Percentiles rank a stretch among this genome's conserved stretches.
Evolutionary conservation across 192 early-diverging fungal species (phyloP).

Genomic region (Backusella mclennaniae): DNA sequence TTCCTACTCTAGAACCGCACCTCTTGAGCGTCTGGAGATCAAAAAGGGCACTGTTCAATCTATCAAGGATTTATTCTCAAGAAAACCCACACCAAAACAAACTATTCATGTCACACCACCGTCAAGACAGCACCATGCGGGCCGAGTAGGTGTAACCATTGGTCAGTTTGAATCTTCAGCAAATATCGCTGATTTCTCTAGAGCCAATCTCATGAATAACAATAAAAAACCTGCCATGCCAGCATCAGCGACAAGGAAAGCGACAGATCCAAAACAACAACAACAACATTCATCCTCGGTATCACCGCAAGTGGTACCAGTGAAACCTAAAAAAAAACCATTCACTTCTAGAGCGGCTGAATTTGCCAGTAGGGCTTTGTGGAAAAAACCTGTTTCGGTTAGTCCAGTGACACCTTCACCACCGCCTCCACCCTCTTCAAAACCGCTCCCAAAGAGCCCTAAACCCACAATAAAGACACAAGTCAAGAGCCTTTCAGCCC

Average conservation of each 20-base stretch:
- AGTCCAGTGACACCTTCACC: conserved; percentile 1
- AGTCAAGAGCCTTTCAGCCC: conserved; percentile 11
- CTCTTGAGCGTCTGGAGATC: conserved; percentile 1
- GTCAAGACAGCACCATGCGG: background rate
- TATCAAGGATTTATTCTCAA: conserved; percentile 19
- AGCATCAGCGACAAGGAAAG: background rate
- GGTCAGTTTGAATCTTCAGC: background rate
- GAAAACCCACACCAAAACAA: background rate
- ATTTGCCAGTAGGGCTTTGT: conserved; percentile 15
- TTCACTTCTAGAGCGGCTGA: background rate
- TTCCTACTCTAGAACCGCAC: background rate
- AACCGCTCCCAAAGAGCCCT: conserved; percentile 10
- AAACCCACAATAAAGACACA: conserved; percentile 6
- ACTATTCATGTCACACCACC: background rate
- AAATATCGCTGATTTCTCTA: background rate
- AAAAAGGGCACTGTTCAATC: conserved; percentile 24
- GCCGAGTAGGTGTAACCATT: background rate
- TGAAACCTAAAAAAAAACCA: background rate
- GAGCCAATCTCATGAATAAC: background rate
- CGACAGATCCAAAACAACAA: background rate
- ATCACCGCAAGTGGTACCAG: background rate
- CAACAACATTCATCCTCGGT: background rate
- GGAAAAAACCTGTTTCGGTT: background rate
- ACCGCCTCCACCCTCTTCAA: background rate
- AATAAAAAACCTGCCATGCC: background rate